Percentiles rank a stretch among this genome's conserved stretches.
phyloP scores from a whole-genome alignment of 192 early-diverging fungal species.

The Coemansia sp. region DNA sequence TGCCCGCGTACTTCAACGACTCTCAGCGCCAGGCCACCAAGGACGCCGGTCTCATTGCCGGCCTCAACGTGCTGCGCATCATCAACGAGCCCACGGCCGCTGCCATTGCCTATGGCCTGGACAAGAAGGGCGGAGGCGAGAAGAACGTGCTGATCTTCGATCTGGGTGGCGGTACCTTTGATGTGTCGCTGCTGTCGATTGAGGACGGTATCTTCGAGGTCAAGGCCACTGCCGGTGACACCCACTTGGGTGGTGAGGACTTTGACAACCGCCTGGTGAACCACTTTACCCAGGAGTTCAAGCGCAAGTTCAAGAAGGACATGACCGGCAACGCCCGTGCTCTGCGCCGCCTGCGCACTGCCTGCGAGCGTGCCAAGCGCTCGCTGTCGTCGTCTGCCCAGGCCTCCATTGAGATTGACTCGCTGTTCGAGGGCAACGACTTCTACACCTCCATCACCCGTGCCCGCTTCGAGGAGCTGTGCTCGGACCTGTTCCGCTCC shows the following conservation, averaged over 20 bases:
- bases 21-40: conserved; percentile 99
- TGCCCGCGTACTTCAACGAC: conserved; percentile 99
- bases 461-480: conserved; percentile 99
- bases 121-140: conserved; percentile 90
- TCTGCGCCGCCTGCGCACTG: conserved; percentile 94
- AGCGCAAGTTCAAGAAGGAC: conserved; percentile 96
- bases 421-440: conserved; percentile 95
- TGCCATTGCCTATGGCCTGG: conserved; percentile 98
- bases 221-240: conserved; percentile 98
- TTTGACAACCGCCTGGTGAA: conserved; percentile 98
- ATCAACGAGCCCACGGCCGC: conserved; percentile 99
- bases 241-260: conserved; percentile 98
- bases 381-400: conserved; percentile 91
- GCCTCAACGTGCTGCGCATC: conserved; percentile 98
- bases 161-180: conserved; percentile 97
- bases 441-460: conserved; percentile 98
- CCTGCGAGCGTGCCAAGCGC: conserved; percentile 97
- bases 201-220: conserved; percentile 99
- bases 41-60: conserved; percentile 96
- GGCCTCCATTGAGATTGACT: conserved; percentile 94
- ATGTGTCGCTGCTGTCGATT: conserved; percentile 95
- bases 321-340: conserved; percentile 84
- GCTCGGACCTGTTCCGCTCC: conserved; percentile 92
- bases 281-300: conserved; percentile 94
- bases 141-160: conserved; percentile 96